Conservation (phyloP, 129 eudicot species). For the Flaveria brownii region DNA sequence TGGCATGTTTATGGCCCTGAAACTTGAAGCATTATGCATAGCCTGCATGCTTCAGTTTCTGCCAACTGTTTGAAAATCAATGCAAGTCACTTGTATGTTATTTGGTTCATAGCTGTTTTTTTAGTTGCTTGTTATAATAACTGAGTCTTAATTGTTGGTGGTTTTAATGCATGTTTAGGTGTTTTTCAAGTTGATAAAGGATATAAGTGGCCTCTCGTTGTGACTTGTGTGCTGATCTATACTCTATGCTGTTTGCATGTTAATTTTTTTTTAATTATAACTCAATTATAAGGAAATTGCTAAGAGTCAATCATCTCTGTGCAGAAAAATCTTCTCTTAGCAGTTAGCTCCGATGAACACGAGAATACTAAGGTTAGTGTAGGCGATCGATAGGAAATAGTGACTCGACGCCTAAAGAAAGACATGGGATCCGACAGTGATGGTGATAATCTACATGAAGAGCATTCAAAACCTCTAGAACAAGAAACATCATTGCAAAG, state of each 20-base stretch:
- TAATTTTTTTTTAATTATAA: background rate
- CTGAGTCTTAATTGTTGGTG: constrained; percentile 11
- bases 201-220: constrained; percentile 30
- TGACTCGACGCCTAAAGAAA: constrained; percentile 19
- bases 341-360: constrained; percentile 28
- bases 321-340: constrained; percentile 25
- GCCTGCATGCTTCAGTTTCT: constrained; percentile 8
- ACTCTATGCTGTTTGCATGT: background rate
- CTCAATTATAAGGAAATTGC: constrained; percentile 4
- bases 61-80: background rate
- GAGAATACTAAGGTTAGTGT: constrained; percentile 28
- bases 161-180: constrained; percentile 40
- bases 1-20: background rate
- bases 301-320: constrained; percentile 25
- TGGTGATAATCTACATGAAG: constrained; percentile 29
- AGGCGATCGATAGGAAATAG: constrained; percentile 26
- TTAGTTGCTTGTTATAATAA: constrained; percentile 13
- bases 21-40: background rate
- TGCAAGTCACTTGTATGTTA: constrained; percentile 1
- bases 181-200: constrained; percentile 41
- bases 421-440: constrained; percentile 31
- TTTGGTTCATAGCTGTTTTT: constrained; percentile 2
- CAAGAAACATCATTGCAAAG: constrained; percentile 39
- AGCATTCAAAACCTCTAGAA: constrained; percentile 30
- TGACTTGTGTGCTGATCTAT: constrained; percentile 10